phyloP scores from a whole-genome alignment of 208 protist species.

The Herpetomonas tarakana region DNA sequence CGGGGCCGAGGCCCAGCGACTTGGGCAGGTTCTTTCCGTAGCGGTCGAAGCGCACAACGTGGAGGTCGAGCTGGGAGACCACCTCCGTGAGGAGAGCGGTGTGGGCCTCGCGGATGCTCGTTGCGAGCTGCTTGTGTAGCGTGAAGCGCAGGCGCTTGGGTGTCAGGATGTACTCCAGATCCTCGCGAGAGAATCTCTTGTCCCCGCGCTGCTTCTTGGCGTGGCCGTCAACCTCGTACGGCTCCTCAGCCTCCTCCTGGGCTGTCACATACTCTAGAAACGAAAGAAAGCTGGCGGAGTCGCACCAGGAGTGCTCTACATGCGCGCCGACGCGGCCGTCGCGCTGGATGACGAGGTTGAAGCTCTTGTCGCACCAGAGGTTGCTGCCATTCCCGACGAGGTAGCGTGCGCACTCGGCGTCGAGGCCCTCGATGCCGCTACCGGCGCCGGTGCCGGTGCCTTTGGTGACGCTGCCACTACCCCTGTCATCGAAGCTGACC shows the following conservation, averaged over 20 bases:
- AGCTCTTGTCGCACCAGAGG: constrained; percentile 83
- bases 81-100: constrained; percentile 34
- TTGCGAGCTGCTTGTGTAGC: constrained; percentile 48
- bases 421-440: constrained; percentile 18
- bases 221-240: constrained; percentile 50
- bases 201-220: constrained; percentile 37
- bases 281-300: constrained; percentile 51
- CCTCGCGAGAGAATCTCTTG: constrained; percentile 15
- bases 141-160: constrained; percentile 64
- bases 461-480: background rate
- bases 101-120: constrained; percentile 34
- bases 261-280: constrained; percentile 54
- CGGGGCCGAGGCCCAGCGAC: constrained; percentile 36
- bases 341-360: constrained; percentile 59
- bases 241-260: constrained; percentile 42
- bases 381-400: constrained; percentile 68
- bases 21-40: constrained; percentile 51
- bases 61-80: constrained; percentile 51
- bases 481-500: constrained; percentile 59
- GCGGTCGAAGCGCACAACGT: constrained; percentile 39
- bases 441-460: constrained; percentile 6
- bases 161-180: constrained; percentile 18
- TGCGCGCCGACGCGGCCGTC: constrained; percentile 62
- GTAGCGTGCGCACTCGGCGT: constrained; percentile 36
- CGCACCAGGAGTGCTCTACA: constrained; percentile 83